Evolutionary conservation across 345 rosid genomes (phyloP), one percentile per base, ranked within the genome.

Genomic region (Acer yangbiense): DNA sequence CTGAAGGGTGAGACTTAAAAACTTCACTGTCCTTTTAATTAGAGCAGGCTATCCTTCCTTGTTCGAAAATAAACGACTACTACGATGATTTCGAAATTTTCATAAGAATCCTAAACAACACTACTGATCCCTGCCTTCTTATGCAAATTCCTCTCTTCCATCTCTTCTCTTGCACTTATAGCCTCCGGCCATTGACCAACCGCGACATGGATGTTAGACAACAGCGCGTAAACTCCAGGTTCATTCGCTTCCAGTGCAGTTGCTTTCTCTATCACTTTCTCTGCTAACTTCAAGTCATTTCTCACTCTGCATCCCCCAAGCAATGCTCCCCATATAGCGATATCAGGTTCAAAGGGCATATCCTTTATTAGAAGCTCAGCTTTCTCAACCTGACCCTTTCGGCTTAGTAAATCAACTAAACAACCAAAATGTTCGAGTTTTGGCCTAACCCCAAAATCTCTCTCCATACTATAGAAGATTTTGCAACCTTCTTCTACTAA

Each of bases 311-410:
- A 84, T 25, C 84, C 84, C 16, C 84, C 79, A 27, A 84, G 78
- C 78, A 81, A 62, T 25, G 82, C 77, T n/a, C 82, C 84, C 82
- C 84, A 81, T 21, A 81, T 73, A 25, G 87, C 80, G 11, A 73
- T 39, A 17, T 84, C 87, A 14, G 80, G 82, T 66, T 81, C 21
- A 32, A 61, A 72, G 3, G 84, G 80, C 80, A 84, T 81, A 18
- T 58, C 44, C 44, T 72, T 71, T 20, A 69, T 69, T 14, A 81
- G 23, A 63, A 61, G 25, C 60, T 72, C 39, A 1, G 85, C 85
- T 72, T 77, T 83, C 71, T 82, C 85, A 52, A 85, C 76, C 39
- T 44, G 70, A 55, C 80, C 83, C 50, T 77, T 72, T 46, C 82
- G 80, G 70, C 88, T 39, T 7, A 82, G 82, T 62, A 85, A 67